These are phyloP conservation scores for Zasmidium cellare DNA, from an alignment of 2,329 filamentous ascomycete genomes.

Conservation along the genomic window DNA sequence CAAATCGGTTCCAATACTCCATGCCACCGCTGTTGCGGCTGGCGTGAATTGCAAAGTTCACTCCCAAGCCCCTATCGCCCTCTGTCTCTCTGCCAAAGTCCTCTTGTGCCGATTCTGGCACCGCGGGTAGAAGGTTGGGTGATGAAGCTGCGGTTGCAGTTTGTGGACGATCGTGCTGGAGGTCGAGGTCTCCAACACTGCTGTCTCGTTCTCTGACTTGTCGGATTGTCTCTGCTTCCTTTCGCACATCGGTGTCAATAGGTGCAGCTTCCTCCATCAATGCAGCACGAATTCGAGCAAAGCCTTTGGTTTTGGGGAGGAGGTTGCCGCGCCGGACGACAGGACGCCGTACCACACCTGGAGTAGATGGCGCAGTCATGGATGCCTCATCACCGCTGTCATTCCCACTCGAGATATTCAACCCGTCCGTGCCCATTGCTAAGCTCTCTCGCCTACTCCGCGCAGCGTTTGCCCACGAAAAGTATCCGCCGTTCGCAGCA, in stretches of 20 bases:
- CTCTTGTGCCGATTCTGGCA: conserved; percentile 61
- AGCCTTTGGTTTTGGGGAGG: conserved; percentile 92
- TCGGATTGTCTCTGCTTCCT: conserved; percentile 92
- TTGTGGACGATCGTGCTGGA: conserved; percentile 40
- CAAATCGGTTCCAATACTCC: conserved; percentile 78
- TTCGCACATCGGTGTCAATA: conserved; percentile 81
- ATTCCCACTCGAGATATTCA: conserved; percentile 76
- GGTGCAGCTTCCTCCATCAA: conserved; percentile 85
- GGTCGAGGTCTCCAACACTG: conserved; percentile 39
- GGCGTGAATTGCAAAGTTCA: conserved; percentile 73
- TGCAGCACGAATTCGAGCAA: conserved; percentile 87
- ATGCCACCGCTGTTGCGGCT: conserved; percentile 70
- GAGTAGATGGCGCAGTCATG: conserved; percentile 52
- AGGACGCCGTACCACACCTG: conserved; percentile 76
- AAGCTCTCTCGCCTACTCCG: conserved; percentile 74
- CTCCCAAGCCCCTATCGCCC: conserved; percentile 47
- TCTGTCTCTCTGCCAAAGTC: conserved; percentile 66
- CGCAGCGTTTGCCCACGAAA: conserved; percentile 41
- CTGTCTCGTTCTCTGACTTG: conserved; percentile 88
- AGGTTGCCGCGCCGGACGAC: conserved; percentile 89
- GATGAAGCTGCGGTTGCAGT: conserved; percentile 66
- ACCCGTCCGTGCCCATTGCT: conserved; percentile 83
- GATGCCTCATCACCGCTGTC: conserved; percentile 72
- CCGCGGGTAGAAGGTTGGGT: conserved; percentile 62
- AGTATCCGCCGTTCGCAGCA: conserved; percentile 42